Base-by-base conservation (phyloP, 495 filamentous ascomycete genomes). In the Cercophora newfieldiana region DNA sequence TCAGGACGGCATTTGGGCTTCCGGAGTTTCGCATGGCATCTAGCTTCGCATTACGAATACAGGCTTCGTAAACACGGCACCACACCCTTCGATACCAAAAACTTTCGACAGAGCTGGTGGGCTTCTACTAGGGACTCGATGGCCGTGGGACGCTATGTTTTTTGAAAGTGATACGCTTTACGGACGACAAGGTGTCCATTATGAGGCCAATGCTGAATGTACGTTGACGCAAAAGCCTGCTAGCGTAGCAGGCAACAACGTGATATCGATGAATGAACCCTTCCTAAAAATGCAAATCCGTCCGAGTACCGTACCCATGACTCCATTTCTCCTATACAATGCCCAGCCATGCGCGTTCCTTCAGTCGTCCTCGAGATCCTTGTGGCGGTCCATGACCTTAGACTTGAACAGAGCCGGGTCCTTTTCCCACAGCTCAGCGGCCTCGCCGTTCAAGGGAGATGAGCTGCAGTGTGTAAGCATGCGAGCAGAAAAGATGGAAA, bases 341-440 rank as follows among this genome's bases (percentile, higher is more conserved):
- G 54, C 57, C 6, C 18, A 19, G 6, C 25, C 31, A 59, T 59
- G 12, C 25, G 3, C 18, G 24, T 30, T 12, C 59, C 47, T 68
- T 76, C 73, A 87, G 19, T 87, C 84, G 31, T 87, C 84, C 61
- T 87, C 84, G 37, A 87, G 68, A 58, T 86, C 84, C 58, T 79
- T 81, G 74, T 87, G 83, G 59, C 84, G 81, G 61, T 79, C 82
- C 69, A 82, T 67, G 53, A 87, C 84, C 74, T 87, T 87, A 61
- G 86, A 86, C 85, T 96, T 92, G 84, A 92, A 99, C 70, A 96
- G 92, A 51, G 85, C 85, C 47, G 90, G 86, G 77, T 98, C 85
- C 65, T 89, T 91, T 71, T 97, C 95, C 96, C 96, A 98, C 28
- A 98, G 83, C 74, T 97, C 91, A 18, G 95, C 95, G 24, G 95